phyloP scores from a whole-genome alignment of 257 asterid species.

The Fraxinus excelsior region DNA sequence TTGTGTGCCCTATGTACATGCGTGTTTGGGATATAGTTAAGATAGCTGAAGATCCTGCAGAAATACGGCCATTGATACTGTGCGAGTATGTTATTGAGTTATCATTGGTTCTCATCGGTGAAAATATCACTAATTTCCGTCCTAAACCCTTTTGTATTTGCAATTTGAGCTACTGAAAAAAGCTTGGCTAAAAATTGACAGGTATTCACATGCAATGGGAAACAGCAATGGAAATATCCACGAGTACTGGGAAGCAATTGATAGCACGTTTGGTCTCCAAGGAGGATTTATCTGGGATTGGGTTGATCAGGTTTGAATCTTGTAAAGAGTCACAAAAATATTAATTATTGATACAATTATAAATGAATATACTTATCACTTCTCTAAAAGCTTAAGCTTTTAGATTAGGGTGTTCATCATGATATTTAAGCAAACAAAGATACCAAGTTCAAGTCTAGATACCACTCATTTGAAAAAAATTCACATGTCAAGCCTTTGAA shows the following conservation, averaged over 20 bases:
- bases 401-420: background rate
- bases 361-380: background rate
- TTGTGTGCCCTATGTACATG: slow-evolving; percentile 97
- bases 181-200: slow-evolving; percentile 30
- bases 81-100: slow-evolving; percentile 79
- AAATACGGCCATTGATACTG: slow-evolving; percentile 81
- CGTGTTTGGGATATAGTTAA: slow-evolving; percentile 88
- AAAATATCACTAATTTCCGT: slow-evolving; percentile 8
- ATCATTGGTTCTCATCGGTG: slow-evolving; percentile 15
- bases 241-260: slow-evolving; percentile 98
- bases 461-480: background rate
- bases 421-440: background rate
- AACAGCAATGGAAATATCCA: slow-evolving; percentile 95
- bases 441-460: background rate
- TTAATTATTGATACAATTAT: background rate
- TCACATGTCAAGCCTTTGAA: background rate
- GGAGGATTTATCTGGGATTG: slow-evolving; percentile 99
- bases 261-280: slow-evolving; percentile 93
- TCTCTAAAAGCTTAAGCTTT: background rate
- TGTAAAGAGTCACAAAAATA: background rate
- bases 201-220: slow-evolving; percentile 98
- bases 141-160: slow-evolving; percentile 11
- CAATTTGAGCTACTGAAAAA: slow-evolving; percentile 23
- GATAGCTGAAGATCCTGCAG: slow-evolving; percentile 89
- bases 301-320: slow-evolving; percentile 86